Percentiles rank a stretch among this genome's conserved stretches.
phyloP scores from a whole-genome alignment of 768 basidiomycete species.

The Kondoa subrosea region DNA sequence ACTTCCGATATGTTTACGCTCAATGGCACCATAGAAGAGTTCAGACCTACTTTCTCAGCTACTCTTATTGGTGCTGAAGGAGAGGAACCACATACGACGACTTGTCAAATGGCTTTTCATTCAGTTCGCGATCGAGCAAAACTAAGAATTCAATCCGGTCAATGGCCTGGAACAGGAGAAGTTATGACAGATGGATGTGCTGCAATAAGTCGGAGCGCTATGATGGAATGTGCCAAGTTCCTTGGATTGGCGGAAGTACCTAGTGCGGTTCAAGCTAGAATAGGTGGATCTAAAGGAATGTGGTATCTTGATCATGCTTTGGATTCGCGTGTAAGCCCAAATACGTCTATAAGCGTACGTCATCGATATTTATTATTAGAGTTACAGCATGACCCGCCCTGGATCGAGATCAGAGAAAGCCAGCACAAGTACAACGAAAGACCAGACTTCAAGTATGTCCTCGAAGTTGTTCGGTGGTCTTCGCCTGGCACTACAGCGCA shows the following conservation, averaged over 20 bases:
- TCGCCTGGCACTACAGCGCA: not conserved
- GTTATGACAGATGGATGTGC: constrained; percentile 6
- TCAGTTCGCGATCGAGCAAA: not conserved
- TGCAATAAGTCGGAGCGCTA: not conserved
- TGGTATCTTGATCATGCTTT: not conserved
- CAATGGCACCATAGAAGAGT: not conserved
- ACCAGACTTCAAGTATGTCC: not conserved
- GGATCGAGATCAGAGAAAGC: not conserved
- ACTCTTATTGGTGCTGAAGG: not conserved
- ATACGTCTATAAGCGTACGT: not conserved
- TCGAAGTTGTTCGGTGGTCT: not conserved
- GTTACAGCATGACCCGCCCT: not conserved
- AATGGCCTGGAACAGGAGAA: not conserved
- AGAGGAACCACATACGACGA: not conserved
- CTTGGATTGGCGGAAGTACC: not conserved
- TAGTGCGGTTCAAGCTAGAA: not conserved
- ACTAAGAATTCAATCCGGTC: not conserved
- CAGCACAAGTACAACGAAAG: constrained; percentile 3
- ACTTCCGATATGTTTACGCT: not conserved
- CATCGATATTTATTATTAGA: too few species aligned
- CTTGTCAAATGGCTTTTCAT: not conserved
- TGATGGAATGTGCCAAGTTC: not conserved
- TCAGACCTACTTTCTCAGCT: constrained; percentile 1
- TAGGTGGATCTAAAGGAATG: not conserved
- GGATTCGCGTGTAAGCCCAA: not conserved